Evolutionary conservation across 1,284 basidiomycete species (phyloP).

Genomic region (Cerrena zonata): DNA sequence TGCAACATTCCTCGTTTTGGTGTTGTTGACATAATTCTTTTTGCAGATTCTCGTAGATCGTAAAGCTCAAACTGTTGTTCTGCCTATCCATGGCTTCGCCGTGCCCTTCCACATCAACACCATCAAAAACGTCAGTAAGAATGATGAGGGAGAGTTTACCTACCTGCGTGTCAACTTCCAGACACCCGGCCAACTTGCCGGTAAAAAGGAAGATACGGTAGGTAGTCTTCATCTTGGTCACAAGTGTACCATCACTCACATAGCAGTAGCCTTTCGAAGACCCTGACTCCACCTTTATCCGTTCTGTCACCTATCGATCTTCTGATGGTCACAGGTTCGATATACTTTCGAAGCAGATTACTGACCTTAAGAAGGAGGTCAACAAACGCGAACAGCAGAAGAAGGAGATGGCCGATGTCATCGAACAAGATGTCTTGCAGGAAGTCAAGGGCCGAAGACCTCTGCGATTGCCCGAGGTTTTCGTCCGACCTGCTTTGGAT

Average conservation of each 20-base stretch:
- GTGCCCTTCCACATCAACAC: constrained; percentile 99
- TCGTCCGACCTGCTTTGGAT: constrained; percentile 88
- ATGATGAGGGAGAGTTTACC: constrained; percentile 92
- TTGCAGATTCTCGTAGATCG: constrained; percentile 84
- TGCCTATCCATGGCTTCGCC: constrained; percentile 92
- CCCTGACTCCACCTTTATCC: constrained; percentile 93
- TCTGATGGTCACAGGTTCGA: constrained; percentile 86
- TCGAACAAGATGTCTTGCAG: constrained; percentile 87
- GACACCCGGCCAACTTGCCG: constrained; percentile 93
- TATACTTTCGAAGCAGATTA: constrained; percentile 86
- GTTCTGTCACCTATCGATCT: constrained; percentile 91
- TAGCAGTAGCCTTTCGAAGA: constrained; percentile 84
- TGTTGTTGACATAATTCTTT: constrained; percentile 1
- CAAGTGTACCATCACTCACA: constrained; percentile 1
- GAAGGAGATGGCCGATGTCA: constrained; percentile 96
- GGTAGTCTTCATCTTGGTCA: constrained; percentile 13
- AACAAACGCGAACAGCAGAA: constrained; percentile 96
- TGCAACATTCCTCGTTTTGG: not conserved
- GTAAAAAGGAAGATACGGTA: constrained; percentile 98
- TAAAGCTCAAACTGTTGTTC: constrained; percentile 82
- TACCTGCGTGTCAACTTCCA: constrained; percentile 97
- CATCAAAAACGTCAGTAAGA: constrained; percentile 97
- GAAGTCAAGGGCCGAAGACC: constrained; percentile 85
- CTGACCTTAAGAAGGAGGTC: constrained; percentile 91
- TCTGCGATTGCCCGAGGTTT: constrained; percentile 83